Base-by-base conservation (phyloP, 306 rosid genomes). In the Biancaea sappan region DNA sequence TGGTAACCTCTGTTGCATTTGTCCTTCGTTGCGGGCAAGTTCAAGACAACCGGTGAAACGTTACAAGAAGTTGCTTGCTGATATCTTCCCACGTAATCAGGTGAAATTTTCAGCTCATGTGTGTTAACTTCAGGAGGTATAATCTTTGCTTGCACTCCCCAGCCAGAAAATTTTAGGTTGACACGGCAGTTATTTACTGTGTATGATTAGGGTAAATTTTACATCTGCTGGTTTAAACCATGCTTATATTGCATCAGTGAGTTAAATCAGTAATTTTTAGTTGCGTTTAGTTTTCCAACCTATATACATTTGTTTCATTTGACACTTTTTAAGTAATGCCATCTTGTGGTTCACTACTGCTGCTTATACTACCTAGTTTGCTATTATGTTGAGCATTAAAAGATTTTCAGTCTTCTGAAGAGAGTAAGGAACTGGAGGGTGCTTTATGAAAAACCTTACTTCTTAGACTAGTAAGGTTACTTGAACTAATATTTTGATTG, bases 1-100 rank as follows among this genome's bases (percentile, higher is more conserved):
- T 67, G 92, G 97, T 77, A 92, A 81, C 96, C 93, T 94, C 93
- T 94, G 99, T 86, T 88, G 87, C 79, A 84, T 87, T 73, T 94
- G 99, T 81, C 99, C 99, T 78, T 87, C 99, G 8, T 78, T 94
- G 85, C 88, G 99, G 16, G 96, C 99, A 26, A 88, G 99, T 75
- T 94, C 99, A 14, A 84, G 99, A 58, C 99, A 92, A 74, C 99
- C 97, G 0, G 97, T 94, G 64, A 94, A 92, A 75, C 99, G 99
- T 72, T 92, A 94, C 90, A 94, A 94, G 87, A 94, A 94, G 88
- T 56, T 94, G 76, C 88, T 94, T 18, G 69, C 93, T 50, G 88
- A 87, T 10, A 92, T 90, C 53, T 83, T 94, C 75, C 96, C 96
- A 13, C 92, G 89, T 14, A 83, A 90, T 81, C 96, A 91, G 98